Conservation (phyloP, 345 rosid species). For the Eutrema heterophyllum region DNA sequence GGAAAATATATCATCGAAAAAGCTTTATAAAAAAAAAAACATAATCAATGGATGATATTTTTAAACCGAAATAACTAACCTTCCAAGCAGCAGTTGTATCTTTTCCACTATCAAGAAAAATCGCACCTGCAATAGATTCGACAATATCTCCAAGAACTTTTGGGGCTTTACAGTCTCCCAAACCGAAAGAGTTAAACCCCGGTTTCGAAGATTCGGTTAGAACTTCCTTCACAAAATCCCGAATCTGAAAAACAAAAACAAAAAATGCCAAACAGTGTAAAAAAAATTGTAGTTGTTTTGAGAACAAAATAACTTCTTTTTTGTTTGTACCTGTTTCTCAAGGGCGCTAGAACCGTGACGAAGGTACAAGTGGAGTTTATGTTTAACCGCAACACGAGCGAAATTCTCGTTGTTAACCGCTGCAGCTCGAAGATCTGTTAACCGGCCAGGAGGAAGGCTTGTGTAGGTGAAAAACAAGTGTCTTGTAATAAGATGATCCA, state of each 20-base stretch:
- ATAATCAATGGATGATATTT: too few species aligned
- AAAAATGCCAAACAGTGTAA: not conserved
- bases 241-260: slow-evolving; percentile 44
- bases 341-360: slow-evolving; percentile 97
- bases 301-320: not conserved
- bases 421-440: slow-evolving; percentile 98
- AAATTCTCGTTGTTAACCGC: slow-evolving; percentile 98
- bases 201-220: slow-evolving; percentile 75
- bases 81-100: slow-evolving; percentile 84
- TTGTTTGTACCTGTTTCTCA: slow-evolving; percentile 68
- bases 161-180: slow-evolving; percentile 99
- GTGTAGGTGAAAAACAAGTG: slow-evolving; percentile 91
- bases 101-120: slow-evolving; percentile 79
- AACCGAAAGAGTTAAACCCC: slow-evolving; percentile 91
- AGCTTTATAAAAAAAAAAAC: too few species aligned
- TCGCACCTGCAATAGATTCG: slow-evolving; percentile 96
- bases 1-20: slow-evolving; percentile 27
- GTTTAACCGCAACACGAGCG: slow-evolving; percentile 96
- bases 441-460: slow-evolving; percentile 89
- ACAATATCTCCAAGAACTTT: slow-evolving; percentile 97
- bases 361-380: slow-evolving; percentile 83
- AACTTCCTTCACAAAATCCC: slow-evolving; percentile 92
- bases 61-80: slow-evolving; percentile 45
- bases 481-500: slow-evolving; percentile 91
- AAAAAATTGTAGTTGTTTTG: not conserved